Evolutionary conservation across 805 yeast genomes (phyloP).

Genomic region (Myxozyma udenii): DNA sequence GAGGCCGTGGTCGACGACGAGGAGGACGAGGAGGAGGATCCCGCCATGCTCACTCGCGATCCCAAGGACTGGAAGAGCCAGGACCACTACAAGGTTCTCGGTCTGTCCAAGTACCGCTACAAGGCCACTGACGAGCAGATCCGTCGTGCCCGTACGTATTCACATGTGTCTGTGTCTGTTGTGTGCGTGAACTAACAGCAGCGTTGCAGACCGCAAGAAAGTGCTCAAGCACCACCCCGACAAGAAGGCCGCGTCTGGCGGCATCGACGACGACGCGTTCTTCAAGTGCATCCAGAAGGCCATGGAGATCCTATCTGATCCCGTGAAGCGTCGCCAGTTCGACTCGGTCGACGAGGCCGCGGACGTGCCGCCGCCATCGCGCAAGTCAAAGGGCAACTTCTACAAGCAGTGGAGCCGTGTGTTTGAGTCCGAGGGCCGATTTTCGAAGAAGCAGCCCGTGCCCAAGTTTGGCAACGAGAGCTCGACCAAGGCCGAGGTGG

Average conservation of each 20-base stretch:
- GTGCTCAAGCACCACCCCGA: conserved; percentile 98
- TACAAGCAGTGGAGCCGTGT: conserved; percentile 90
- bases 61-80: conserved; percentile 98
- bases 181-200: not conserved
- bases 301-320: conserved; percentile 77
- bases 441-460: conserved; percentile 86
- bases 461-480: conserved; percentile 71
- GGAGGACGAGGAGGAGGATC: conserved; percentile 66
- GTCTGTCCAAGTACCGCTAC: conserved; percentile 86
- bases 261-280: conserved; percentile 82
- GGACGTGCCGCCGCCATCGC: conserved; percentile 73
- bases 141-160: conserved; percentile 71
- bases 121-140: conserved; percentile 89
- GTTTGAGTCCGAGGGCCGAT: conserved; percentile 85
- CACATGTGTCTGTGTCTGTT: not conserved
- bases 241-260: conserved; percentile 89
- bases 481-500: conserved; percentile 71
- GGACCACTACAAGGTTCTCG: conserved; percentile 94
- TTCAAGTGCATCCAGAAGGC: conserved; percentile 93
- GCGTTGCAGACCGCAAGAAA: conserved; percentile 61
- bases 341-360: conserved; percentile 94
- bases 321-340: conserved; percentile 82
- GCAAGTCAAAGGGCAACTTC: conserved; percentile 70
- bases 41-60: conserved; percentile 77
- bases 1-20: conserved; percentile 57